Conservation (phyloP, 1,284 basidiomycete genomes). For the Termitomyces sp. region DNA sequence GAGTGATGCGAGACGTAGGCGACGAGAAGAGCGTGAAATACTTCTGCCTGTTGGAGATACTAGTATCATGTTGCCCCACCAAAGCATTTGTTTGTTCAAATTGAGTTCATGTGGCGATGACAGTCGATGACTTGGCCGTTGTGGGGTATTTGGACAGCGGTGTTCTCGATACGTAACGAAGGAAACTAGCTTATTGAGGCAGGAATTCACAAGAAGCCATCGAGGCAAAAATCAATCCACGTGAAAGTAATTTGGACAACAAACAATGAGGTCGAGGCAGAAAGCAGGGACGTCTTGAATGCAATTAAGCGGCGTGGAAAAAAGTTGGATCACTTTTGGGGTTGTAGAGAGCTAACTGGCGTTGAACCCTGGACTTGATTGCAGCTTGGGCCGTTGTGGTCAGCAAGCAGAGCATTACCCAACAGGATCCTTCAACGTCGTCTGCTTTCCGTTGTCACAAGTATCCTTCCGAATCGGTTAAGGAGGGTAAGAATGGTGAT, state of each 20-base stretch:
- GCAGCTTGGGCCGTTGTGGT: neutral
- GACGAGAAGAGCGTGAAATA: neutral
- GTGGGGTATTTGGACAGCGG: neutral
- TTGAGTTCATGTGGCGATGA: neutral
- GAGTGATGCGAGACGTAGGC: neutral
- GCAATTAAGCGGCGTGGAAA: neutral
- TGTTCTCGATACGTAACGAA: neutral
- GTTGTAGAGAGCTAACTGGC: neutral
- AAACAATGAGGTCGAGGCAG: neutral
- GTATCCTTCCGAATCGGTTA: constrained; percentile 15
- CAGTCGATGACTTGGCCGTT: neutral
- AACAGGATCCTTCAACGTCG: neutral
- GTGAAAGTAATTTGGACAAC: neutral
- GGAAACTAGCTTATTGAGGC: neutral
- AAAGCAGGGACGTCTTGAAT: neutral
- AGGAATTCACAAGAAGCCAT: neutral
- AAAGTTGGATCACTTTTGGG: neutral
- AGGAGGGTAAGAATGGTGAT: constrained; percentile 31
- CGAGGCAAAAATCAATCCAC: too few species aligned
- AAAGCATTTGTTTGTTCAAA: neutral
- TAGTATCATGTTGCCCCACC: neutral
- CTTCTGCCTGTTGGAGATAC: neutral
- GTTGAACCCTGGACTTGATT: neutral
- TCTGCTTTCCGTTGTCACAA: constrained; percentile 1
- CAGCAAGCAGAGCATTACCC: neutral